Percentiles rank a stretch among this genome's conserved stretches.
Conservation (phyloP, 2,329 filamentous ascomycete species). For the Penicillium sp. region DNA sequence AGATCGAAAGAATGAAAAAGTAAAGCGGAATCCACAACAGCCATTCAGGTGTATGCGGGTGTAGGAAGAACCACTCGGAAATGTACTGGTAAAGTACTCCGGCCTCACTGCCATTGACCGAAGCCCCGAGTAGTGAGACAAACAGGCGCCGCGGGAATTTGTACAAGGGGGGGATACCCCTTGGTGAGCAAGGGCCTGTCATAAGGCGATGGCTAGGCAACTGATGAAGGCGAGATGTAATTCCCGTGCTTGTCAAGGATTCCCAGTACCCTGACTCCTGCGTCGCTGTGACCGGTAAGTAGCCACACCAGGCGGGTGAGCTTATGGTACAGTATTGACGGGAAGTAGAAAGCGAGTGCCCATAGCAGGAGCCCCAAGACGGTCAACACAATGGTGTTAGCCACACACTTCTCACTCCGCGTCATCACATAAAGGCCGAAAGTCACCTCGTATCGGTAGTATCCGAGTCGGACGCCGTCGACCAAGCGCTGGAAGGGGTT, state of each 20-base stretch:
- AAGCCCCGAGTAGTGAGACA: neutral
- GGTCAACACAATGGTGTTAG: constrained; percentile 42
- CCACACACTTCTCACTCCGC: constrained; percentile 42
- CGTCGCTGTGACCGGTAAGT: constrained; percentile 37
- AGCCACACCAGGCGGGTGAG: constrained; percentile 37
- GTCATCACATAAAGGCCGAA: constrained; percentile 48
- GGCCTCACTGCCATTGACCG: neutral
- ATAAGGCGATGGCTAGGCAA: constrained; percentile 16
- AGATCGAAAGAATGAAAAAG: neutral
- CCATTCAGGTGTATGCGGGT: neutral
- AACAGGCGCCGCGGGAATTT: neutral
- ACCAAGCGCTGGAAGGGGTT: constrained; percentile 29
- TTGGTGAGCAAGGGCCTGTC: neutral
- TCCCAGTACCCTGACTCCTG: constrained; percentile 29
- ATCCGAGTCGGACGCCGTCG: constrained; percentile 41
- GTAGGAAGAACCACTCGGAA: neutral
- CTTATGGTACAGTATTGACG: constrained; percentile 38
- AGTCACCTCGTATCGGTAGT: constrained; percentile 50
- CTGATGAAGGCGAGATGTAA: constrained; percentile 15
- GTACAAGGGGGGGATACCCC: neutral
- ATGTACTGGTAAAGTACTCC: neutral
- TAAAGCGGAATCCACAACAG: neutral
- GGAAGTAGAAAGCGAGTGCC: constrained; percentile 40
- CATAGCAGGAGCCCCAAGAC: constrained; percentile 37
- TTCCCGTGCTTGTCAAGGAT: constrained; percentile 27